Conservation (phyloP, 2,329 filamentous ascomycete species). For the Penicillium sp. region DNA sequence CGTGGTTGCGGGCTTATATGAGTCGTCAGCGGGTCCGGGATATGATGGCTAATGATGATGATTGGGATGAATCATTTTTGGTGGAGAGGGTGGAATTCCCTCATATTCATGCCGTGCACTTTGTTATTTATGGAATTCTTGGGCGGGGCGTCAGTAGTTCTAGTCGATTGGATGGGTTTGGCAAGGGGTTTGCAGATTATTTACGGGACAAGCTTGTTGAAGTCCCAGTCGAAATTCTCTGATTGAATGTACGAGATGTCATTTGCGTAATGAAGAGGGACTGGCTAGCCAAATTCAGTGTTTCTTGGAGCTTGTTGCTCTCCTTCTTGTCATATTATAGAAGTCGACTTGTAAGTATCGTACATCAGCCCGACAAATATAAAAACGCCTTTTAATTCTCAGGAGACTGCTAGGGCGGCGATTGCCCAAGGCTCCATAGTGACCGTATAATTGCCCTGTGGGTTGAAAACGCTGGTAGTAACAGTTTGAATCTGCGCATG, state of each 20-base stretch:
- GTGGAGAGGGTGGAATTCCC: conserved; percentile 54
- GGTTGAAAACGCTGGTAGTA: conserved; percentile 10
- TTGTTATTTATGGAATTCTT: conserved; percentile 52
- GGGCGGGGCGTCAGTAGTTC: conserved; percentile 52
- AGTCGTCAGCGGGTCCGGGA: conserved; percentile 40
- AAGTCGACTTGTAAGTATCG: too few relatives aligned
- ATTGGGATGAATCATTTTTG: conserved; percentile 46
- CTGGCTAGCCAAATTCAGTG: too few relatives aligned
- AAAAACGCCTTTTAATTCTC: background rate
- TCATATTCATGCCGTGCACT: conserved; percentile 50
- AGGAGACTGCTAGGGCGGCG: conserved; percentile 25
- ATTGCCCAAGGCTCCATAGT: conserved; percentile 27
- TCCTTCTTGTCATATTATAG: too few relatives aligned
- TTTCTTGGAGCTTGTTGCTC: too few relatives aligned
- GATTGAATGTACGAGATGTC: background rate
- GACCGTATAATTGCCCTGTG: conserved; percentile 21
- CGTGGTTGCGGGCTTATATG: conserved; percentile 45
- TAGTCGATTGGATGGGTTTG: conserved; percentile 50
- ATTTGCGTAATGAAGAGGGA: too few relatives aligned
- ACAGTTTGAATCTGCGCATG: conserved; percentile 20
- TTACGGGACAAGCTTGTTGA: conserved; percentile 48
- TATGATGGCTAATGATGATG: conserved; percentile 41
- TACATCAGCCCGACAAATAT: too few relatives aligned
- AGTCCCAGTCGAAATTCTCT: conserved; percentile 32
- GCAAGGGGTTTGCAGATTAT: conserved; percentile 57